Evolutionary conservation across 2,329 filamentous ascomycete species (phyloP).

Genomic region (Xylariomycetidae sp.): DNA sequence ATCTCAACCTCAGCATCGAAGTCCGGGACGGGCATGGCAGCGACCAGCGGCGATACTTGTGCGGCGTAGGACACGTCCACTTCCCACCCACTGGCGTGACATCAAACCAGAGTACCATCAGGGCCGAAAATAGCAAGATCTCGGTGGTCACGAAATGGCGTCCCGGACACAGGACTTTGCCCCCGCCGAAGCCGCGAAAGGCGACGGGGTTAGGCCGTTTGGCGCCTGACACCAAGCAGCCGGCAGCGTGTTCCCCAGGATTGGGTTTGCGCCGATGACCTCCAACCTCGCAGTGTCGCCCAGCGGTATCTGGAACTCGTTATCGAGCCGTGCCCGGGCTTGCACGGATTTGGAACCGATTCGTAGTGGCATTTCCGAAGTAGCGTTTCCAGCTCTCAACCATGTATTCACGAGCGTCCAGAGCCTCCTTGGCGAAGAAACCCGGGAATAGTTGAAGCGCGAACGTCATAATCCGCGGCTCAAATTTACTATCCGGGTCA

Average conservation of each 20-base stretch:
- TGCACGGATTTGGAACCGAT: slow-evolving; percentile 6
- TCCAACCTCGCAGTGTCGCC: slow-evolving; percentile 9
- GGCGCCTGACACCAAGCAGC: not conserved
- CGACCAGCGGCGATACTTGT: not conserved
- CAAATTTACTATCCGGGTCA: slow-evolving; percentile 1
- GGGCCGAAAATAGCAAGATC: slow-evolving; percentile 6
- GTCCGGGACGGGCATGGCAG: slow-evolving; percentile 1
- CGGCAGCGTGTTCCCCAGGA: slow-evolving; percentile 7
- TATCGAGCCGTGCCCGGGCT: not conserved
- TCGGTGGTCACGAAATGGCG: slow-evolving; percentile 11
- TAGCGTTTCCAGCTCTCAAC: not conserved
- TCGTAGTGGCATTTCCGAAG: slow-evolving; percentile 3
- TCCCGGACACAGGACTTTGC: slow-evolving; percentile 9
- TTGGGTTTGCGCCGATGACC: slow-evolving; percentile 8
- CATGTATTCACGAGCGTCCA: not conserved
- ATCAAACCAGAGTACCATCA: slow-evolving; percentile 8
- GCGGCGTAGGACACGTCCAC: slow-evolving; percentile 1
- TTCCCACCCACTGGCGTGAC: slow-evolving; percentile 1
- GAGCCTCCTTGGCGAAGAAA: slow-evolving; percentile 2
- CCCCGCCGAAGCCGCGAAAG: slow-evolving; percentile 12
- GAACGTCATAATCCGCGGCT: slow-evolving; percentile 2
- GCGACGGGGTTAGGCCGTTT: slow-evolving; percentile 8
- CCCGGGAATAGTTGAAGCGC: not conserved
- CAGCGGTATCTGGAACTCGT: slow-evolving; percentile 1
- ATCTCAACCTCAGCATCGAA: slow-evolving; percentile 2